A percentile compares a stretch with the other conserved stretches of the same genome.
phyloP scores from a whole-genome alignment of 2,329 filamentous ascomycete genomes.

The Tolypocladium tundrense region DNA sequence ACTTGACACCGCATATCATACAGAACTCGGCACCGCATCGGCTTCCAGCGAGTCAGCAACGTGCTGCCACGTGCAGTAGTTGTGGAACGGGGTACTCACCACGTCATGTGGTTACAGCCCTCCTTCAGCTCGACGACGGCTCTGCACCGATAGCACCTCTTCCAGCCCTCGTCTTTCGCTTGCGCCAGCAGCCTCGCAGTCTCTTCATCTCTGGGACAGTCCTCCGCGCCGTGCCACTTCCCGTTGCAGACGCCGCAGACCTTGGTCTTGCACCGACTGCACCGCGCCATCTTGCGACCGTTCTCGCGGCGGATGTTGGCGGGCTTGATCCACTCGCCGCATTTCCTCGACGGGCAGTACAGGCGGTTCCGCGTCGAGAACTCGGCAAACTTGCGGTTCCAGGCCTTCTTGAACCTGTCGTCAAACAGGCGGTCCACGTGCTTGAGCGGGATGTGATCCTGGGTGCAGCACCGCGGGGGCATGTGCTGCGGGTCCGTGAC shows the following conservation, averaged over 20 bases:
- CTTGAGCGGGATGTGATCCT: slow-evolving; percentile 61
- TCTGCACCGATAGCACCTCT: slow-evolving; percentile 65
- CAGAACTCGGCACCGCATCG: slow-evolving; percentile 79
- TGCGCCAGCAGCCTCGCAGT: slow-evolving; percentile 52
- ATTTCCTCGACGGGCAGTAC: slow-evolving; percentile 64
- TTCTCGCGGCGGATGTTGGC: slow-evolving; percentile 50
- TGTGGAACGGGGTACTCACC: slow-evolving; percentile 38
- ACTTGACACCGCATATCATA: slow-evolving; percentile 71
- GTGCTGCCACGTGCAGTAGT: neutral
- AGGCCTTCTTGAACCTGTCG: slow-evolving; percentile 61
- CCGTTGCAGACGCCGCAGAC: slow-evolving; percentile 66
- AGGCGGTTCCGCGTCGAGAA: slow-evolving; percentile 64
- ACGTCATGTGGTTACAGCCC: slow-evolving; percentile 83
- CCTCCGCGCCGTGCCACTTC: slow-evolving; percentile 58
- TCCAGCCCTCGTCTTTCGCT: slow-evolving; percentile 60
- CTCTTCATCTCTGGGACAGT: slow-evolving; percentile 64
- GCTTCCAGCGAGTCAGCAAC: slow-evolving; percentile 22
- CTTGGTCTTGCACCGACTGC: slow-evolving; percentile 60
- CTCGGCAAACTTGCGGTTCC: slow-evolving; percentile 74
- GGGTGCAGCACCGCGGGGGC: slow-evolving; percentile 73
- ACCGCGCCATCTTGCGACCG: slow-evolving; percentile 57
- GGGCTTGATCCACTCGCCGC: slow-evolving; percentile 73
- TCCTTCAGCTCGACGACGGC: slow-evolving; percentile 69
- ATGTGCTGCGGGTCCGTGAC: slow-evolving; percentile 69
- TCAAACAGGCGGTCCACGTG: slow-evolving; percentile 71